Base-by-base conservation (phyloP, 2,329 filamentous ascomycete species). In the Sphaerulina musiva region DNA sequence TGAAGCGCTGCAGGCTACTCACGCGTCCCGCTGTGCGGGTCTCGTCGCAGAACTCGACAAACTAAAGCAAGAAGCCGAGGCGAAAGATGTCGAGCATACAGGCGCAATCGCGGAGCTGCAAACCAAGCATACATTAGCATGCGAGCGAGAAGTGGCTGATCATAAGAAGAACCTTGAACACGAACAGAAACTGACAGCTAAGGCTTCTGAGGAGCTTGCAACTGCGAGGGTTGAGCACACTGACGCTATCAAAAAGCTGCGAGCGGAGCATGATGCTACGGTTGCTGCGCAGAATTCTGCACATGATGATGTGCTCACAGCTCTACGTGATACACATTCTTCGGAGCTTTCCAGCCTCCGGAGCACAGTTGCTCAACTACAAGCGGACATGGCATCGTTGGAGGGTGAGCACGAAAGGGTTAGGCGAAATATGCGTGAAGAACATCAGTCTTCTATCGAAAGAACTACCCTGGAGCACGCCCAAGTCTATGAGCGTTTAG, bases 81-180 rank as follows among this genome's bases (percentile, higher is more conserved):
- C 46, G n/a, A 44, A 11, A 12, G n/a, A 31, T 9, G 38, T 23
- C 9, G 42, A 32, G 14, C 38, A 50, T 14, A 41, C 51, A 9
- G 42, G 46, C 0, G 49, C 55, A 14, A 31, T 52, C 17, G 48
- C 42, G 17, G 36, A 53, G 6, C 47, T 49, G 4, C 50, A 53
- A 32, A 50, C 45, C 29, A 54, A 53, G 6, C 57, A 61, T 46
- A 48, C 45, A 4, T 48, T 43, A 20, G 36, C 32, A 12, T 31
- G 53, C 3, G 39, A 38, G 6, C 9, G 7, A 14, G 8, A 53
- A 20, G 32, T 11, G 32, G 12, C 32, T n/a, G 40, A 51, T 11
- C 46, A 47, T 32, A 34, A 54, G 40, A 34, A 36, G 36, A 42
- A 39, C 32, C 26, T 29, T 14, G 12, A 2, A 2, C 17, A 11